A percentile compares a stretch with the other conserved stretches of the same genome.
Conservation (phyloP, 345 rosid species). For the Excoecaria agallocha region DNA sequence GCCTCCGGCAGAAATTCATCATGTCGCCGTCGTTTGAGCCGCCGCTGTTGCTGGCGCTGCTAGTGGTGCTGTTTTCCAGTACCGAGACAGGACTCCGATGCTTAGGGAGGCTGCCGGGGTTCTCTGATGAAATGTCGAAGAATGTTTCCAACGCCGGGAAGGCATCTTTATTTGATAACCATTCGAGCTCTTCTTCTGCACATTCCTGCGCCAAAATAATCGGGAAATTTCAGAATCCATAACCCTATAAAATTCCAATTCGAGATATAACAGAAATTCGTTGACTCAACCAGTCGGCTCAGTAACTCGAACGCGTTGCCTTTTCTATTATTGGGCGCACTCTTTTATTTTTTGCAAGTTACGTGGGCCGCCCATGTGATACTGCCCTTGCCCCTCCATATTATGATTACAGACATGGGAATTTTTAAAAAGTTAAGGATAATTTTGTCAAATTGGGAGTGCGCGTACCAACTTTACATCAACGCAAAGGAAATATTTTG, state of each 20-base stretch:
- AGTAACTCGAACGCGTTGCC: background rate
- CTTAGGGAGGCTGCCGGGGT: constrained; percentile 32
- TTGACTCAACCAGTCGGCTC: constrained; percentile 19
- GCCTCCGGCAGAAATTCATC: constrained; percentile 41
- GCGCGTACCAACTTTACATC: background rate
- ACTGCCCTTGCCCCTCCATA: background rate
- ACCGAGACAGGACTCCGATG: constrained; percentile 64
- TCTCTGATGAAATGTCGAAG: constrained; percentile 31
- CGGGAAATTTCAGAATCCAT: background rate
- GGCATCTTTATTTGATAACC: constrained; percentile 71
- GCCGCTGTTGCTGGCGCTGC: constrained; percentile 33
- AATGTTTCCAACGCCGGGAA: constrained; percentile 71
- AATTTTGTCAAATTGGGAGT: background rate
- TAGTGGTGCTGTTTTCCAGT: constrained; percentile 54
- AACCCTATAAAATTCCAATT: background rate
- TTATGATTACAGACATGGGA: background rate
- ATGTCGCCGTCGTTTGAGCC: constrained; percentile 19
- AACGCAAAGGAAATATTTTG: background rate
- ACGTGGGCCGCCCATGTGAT: constrained; percentile 13
- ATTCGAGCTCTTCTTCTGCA: constrained; percentile 79
- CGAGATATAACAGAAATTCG: background rate
- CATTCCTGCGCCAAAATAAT: constrained; percentile 38
- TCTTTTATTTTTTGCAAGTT: background rate
- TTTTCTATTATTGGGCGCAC: background rate
- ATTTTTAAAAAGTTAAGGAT: background rate